Conservation (phyloP, 2,329 filamentous ascomycete species). For the Arthrobotrys musiformis region DNA sequence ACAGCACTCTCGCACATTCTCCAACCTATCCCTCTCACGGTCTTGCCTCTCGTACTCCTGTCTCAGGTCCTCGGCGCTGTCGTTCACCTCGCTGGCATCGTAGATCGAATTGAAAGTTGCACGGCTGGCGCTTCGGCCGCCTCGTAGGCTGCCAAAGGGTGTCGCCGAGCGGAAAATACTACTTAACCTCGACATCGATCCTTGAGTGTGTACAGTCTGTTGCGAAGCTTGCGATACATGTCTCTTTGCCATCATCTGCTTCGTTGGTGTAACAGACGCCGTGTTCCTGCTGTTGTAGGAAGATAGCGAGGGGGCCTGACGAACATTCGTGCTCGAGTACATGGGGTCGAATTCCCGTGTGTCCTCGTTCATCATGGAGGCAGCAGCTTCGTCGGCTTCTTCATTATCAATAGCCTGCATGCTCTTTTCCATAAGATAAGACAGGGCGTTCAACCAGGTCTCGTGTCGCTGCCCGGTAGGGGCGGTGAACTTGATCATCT, state of each 20-base stretch:
- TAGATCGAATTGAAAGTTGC: conserved; percentile 67
- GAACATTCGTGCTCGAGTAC: conserved; percentile 63
- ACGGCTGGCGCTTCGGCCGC: conserved; percentile 66
- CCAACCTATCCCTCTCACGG: conserved; percentile 79
- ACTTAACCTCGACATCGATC: conserved; percentile 71
- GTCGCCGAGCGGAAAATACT: conserved; percentile 68
- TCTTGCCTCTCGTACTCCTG: conserved; percentile 82
- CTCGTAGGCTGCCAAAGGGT: conserved; percentile 66
- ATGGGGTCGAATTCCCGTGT: conserved; percentile 84
- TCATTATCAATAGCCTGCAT: conserved; percentile 69
- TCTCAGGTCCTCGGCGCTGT: conserved; percentile 84
- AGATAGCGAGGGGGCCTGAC: conserved; percentile 73
- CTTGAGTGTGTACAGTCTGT: conserved; percentile 60
- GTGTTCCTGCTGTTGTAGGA: conserved; percentile 82
- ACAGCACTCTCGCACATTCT: conserved; percentile 97
- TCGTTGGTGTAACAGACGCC: conserved; percentile 68
- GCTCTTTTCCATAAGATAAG: conserved; percentile 86
- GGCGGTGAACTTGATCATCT: conserved; percentile 92
- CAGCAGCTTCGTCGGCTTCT: conserved; percentile 64
- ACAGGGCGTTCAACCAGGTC: conserved; percentile 97
- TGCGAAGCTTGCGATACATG: conserved; percentile 47
- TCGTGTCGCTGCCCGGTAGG: conserved; percentile 93
- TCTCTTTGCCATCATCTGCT: conserved; percentile 60
- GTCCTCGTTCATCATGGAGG: conserved; percentile 65
- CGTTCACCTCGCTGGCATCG: conserved; percentile 70